phyloP scores from a whole-genome alignment of 805 yeast genomes.

The Tetrapisispora pingtungensis region DNA sequence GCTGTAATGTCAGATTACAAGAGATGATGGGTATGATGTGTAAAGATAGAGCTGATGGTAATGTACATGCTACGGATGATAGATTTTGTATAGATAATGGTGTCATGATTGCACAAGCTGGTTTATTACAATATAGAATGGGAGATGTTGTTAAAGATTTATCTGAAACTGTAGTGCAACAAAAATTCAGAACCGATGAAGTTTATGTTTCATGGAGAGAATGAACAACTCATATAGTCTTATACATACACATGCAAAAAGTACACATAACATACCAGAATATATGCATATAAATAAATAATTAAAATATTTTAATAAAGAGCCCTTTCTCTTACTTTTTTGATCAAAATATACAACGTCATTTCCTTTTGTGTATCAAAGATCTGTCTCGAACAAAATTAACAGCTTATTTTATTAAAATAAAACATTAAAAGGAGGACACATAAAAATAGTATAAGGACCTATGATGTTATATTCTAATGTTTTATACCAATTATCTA shows the following conservation, averaged over 20 bases:
- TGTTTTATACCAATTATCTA: no score
- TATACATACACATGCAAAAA: neutral
- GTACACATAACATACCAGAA: neutral
- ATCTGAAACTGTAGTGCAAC: slow-evolving; percentile 76
- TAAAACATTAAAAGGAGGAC: no score
- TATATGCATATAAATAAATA: neutral
- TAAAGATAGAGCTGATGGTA: slow-evolving; percentile 66
- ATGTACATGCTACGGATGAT: slow-evolving; percentile 92
- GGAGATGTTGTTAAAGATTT: slow-evolving; percentile 53
- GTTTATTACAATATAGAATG: slow-evolving; percentile 72
- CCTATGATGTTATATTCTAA: no score
- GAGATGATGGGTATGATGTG: slow-evolving; percentile 98
- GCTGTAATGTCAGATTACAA: slow-evolving; percentile 83
- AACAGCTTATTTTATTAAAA: no score
- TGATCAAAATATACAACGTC: no score
- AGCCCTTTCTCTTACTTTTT: no score
- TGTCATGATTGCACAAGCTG: slow-evolving; percentile 98
- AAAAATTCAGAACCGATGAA: slow-evolving; percentile 89
- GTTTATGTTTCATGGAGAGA: slow-evolving; percentile 88
- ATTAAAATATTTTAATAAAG: no score
- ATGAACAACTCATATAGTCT: slow-evolving; percentile 7
- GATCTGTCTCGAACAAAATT: no score
- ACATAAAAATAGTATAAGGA: no score
- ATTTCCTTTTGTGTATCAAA: no score
- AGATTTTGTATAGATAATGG: slow-evolving; percentile 96